Percentiles rank a stretch among this genome's conserved stretches.
phyloP scores from a whole-genome alignment of 805 yeast genomes.

The Komagataella pastoris region DNA sequence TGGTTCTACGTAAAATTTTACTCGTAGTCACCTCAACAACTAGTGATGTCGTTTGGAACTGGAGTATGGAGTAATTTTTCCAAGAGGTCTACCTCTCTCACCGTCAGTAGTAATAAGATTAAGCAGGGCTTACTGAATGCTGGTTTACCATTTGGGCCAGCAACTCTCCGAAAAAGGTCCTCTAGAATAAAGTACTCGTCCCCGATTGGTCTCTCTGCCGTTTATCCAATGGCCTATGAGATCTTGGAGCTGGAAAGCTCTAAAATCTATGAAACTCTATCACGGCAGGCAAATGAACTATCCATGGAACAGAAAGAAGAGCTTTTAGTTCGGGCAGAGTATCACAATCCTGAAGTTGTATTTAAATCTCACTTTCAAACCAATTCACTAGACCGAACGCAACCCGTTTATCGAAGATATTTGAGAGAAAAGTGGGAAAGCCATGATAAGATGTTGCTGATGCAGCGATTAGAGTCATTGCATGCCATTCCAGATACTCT shows the following conservation, averaged over 20 bases:
- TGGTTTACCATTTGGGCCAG: conserved; percentile 33
- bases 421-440: conserved; percentile 62
- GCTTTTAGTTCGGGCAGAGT: conserved; percentile 48
- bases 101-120: conserved; percentile 13
- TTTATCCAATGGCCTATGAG: conserved; percentile 58
- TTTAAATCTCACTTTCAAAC: conserved; percentile 43
- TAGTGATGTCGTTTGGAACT: conserved; percentile 4
- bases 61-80: conserved; percentile 23
- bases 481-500: conserved; percentile 87
- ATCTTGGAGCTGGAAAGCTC: conserved; percentile 31
- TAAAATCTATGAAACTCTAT: not conserved
- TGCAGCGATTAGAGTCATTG: conserved; percentile 86
- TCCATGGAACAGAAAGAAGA: conserved; percentile 13
- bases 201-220: conserved; percentile 58
- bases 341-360: conserved; percentile 72
- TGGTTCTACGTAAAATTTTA: not conserved
- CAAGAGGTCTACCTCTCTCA: conserved; percentile 18
- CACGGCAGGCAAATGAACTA: conserved; percentile 5
- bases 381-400: conserved; percentile 44
- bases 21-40: not conserved
- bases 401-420: conserved; percentile 69
- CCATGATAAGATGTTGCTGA: conserved; percentile 58
- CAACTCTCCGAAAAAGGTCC: conserved; percentile 28
- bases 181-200: conserved; percentile 43
- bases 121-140: conserved; percentile 18